phyloP scores from a whole-genome alignment of 495 filamentous ascomycete genomes.

The Penicillium coprophilum region DNA sequence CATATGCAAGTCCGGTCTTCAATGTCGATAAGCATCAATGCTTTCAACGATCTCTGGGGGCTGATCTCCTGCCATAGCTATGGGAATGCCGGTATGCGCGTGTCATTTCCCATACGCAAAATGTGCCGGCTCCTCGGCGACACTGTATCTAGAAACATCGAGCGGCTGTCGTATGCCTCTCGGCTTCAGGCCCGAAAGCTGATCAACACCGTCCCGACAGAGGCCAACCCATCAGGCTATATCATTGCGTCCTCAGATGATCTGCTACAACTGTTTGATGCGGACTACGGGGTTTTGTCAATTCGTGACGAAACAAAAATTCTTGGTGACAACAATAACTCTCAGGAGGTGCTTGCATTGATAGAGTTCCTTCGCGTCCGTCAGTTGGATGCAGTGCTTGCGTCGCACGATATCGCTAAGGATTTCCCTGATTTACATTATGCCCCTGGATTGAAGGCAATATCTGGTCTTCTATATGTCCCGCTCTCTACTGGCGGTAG shows the following conservation, averaged over 20 bases:
- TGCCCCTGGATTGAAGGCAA: slow-evolving; percentile 71
- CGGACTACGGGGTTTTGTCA: slow-evolving; percentile 82
- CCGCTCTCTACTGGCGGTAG: slow-evolving; percentile 72
- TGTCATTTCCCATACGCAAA: slow-evolving; percentile 87
- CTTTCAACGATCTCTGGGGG: slow-evolving; percentile 84
- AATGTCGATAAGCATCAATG: slow-evolving; percentile 93
- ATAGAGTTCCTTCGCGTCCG: slow-evolving; percentile 82
- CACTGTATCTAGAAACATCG: slow-evolving; percentile 82
- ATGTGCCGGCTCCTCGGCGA: slow-evolving; percentile 94
- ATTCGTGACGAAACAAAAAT: slow-evolving; percentile 89
- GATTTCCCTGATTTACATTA: slow-evolving; percentile 88
- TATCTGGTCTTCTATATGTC: slow-evolving; percentile 82
- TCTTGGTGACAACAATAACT: slow-evolving; percentile 69
- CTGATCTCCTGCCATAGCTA: slow-evolving; percentile 88
- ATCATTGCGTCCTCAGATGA: slow-evolving; percentile 91
- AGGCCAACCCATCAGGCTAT: slow-evolving; percentile 84
- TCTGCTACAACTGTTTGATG: slow-evolving; percentile 79
- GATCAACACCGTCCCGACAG: slow-evolving; percentile 61
- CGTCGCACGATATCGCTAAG: slow-evolving; percentile 70
- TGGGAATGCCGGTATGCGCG: slow-evolving; percentile 78
- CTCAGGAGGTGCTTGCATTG: slow-evolving; percentile 82
- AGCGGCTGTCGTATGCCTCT: slow-evolving; percentile 83
- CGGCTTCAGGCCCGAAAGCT: slow-evolving; percentile 60
- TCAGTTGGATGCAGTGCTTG: slow-evolving; percentile 71
- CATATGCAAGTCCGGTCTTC: slow-evolving; percentile 89